Evolutionary conservation across 495 filamentous ascomycete genomes (phyloP).

Genomic region (Aspergillus cavernicola): DNA sequence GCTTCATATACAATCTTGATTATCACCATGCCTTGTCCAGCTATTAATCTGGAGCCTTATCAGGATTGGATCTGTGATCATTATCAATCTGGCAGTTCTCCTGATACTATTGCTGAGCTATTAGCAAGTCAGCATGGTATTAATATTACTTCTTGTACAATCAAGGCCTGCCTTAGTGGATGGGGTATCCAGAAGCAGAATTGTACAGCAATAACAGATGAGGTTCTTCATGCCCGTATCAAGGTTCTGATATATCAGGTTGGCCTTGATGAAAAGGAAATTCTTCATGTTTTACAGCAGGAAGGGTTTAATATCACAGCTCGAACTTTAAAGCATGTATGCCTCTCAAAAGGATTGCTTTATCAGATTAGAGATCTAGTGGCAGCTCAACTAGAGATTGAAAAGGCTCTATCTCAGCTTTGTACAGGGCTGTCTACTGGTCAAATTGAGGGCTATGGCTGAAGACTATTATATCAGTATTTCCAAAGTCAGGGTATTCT

Average conservation of each 20-base stretch:
- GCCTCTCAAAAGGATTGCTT: background rate
- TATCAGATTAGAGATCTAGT: background rate
- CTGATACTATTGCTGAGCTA: background rate
- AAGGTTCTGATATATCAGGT: background rate
- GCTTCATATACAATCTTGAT: no score
- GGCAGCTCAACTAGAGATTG: background rate
- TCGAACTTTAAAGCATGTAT: background rate
- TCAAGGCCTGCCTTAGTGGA: background rate
- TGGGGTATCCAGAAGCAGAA: background rate
- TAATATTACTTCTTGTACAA: background rate
- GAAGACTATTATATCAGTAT: slow-evolving; percentile 14
- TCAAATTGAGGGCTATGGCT: slow-evolving; percentile 17
- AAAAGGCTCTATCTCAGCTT: background rate
- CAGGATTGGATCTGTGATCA: background rate
- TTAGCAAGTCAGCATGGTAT: background rate
- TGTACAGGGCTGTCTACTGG: background rate
- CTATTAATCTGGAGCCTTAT: background rate
- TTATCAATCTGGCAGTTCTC: background rate
- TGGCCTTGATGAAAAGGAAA: background rate
- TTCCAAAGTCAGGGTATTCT: slow-evolving; percentile 12
- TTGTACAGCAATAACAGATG: background rate
- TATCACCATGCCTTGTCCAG: background rate
- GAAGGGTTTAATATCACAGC: background rate
- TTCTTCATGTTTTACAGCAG: background rate
- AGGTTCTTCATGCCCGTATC: background rate